phyloP scores from a whole-genome alignment of 108 stramenopile species.

The Discostella stelligeroides region DNA sequence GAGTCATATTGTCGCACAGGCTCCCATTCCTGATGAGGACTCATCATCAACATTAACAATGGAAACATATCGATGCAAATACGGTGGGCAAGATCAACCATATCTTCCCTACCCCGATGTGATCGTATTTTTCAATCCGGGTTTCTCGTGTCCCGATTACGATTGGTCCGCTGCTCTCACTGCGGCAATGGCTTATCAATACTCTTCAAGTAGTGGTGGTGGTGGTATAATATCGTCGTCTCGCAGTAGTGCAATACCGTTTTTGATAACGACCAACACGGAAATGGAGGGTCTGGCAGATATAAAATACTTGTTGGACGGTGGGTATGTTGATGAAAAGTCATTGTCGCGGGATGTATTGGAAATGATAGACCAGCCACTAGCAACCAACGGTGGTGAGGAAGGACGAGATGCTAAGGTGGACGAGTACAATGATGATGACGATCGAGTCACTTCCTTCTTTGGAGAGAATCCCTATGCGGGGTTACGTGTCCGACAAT shows the following conservation, averaged over 20 bases:
- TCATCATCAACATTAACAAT: conserved; percentile 21
- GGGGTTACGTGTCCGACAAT: conserved; percentile 81
- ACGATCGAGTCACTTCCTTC: conserved; percentile 47
- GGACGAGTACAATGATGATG: conserved; percentile 29
- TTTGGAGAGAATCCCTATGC: conserved; percentile 81
- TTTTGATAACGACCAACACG: conserved; percentile 86
- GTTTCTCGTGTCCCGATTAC: conserved; percentile 89
- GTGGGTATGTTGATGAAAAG: conserved; percentile 48
- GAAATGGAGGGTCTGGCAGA: conserved; percentile 87
- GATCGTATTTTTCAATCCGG: conserved; percentile 90
- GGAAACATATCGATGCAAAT: conserved; percentile 49
- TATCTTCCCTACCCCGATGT: conserved; percentile 57
- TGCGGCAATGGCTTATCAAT: conserved; percentile 18
- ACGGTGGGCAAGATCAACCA: conserved; percentile 16
- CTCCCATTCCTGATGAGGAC: conserved; percentile 45
- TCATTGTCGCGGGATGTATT: conserved; percentile 35
- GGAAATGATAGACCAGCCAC: conserved; percentile 32
- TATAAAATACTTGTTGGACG: conserved; percentile 66
- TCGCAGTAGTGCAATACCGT: conserved; percentile 62
- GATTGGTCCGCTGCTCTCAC: conserved; percentile 70
- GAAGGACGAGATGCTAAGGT: conserved; percentile 36
- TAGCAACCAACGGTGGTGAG: conserved; percentile 42
- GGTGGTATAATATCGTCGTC: too few species aligned
- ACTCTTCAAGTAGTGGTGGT: not conserved
- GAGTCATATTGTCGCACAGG: conserved; percentile 1